Base-by-base conservation (phyloP, 208 protist genomes). In the Naegleria fowleri region DNA sequence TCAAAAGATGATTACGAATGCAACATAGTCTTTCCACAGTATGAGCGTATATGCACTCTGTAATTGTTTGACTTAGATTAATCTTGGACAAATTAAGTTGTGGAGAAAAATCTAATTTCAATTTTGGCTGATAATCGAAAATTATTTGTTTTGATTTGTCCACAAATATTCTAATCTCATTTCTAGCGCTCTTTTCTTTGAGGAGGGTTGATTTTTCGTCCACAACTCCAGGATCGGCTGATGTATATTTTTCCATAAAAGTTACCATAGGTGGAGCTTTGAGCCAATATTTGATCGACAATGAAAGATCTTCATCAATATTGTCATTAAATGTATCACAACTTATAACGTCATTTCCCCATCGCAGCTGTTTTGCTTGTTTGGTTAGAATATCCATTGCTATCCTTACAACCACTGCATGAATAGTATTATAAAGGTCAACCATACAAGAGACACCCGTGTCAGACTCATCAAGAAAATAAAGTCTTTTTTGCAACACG, bases 401-500 rank as follows among this genome's bases (percentile, higher is more conserved):
- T 48, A 48, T 43, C 38, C 83, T 40, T 33, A 43, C 15, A 29
- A 19, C 29, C 25, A 86, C 83, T 43, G 11, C 16, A 86, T 86
- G 83, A 16, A 86, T 86, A 22, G 15, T 86, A 43, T 40, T 25
- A 48, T 48, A 86, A 16, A 86, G 16, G 48, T 86, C 83, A 40
- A 51, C 39, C 83, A 86, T 38, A 9, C 9, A 33, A 43, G 33
- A 19, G 5, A 43, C 40, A 22, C 7, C 25, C 6, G 29, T 36
- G 48, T 86, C 83, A 48, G 83, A 38, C n/a, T 40, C 83, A 48
- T 86, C 83, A 25, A 86, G n/a, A 86, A 43, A 86, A 43, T 43
- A 86, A 22, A 86, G 41, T 86, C 83, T 86, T 43, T 86, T 39
- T 58, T 88, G 85, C 36, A 88, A 22, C 11, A 88, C 85, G 39